Evolutionary conservation across 2,329 filamentous ascomycete genomes (phyloP).

Genomic region (Alternaria alternata): DNA sequence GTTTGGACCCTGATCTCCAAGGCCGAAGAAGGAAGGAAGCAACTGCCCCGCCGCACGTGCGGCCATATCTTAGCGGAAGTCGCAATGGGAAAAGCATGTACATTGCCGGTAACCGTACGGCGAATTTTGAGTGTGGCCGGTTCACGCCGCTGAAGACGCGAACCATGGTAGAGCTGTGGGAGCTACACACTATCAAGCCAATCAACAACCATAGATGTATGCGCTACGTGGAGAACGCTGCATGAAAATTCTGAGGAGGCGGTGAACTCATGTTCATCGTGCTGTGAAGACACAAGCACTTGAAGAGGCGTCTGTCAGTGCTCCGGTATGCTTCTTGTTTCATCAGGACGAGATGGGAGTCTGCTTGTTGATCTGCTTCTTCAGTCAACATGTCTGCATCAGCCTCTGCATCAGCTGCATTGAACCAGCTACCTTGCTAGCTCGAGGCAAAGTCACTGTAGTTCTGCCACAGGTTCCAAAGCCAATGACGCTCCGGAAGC

Average conservation of each 20-base stretch:
- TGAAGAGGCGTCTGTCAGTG: background rate
- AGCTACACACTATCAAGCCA: constrained; percentile 1
- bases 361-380: background rate
- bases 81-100: constrained; percentile 4
- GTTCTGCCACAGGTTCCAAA: constrained; percentile 4
- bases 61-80: background rate
- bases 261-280: background rate
- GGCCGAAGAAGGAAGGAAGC: constrained; percentile 2
- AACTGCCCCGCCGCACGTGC: constrained; percentile 9
- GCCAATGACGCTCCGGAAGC: constrained; percentile 5
- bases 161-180: constrained; percentile 24
- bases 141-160: constrained; percentile 8
- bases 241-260: background rate
- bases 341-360: background rate
- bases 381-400: background rate
- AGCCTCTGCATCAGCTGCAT: constrained; percentile 2
- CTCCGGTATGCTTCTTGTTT: constrained; percentile 1
- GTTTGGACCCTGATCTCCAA: constrained; percentile 10
- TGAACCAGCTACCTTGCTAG: constrained; percentile 4
- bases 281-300: background rate
- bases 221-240: constrained; percentile 9
- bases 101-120: constrained; percentile 6
- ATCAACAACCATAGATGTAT: background rate
- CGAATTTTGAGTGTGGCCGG: constrained; percentile 7
- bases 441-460: constrained; percentile 3